Evolutionary conservation across 306 rosid species (phyloP).

Genomic region (Quercus bicolor): DNA sequence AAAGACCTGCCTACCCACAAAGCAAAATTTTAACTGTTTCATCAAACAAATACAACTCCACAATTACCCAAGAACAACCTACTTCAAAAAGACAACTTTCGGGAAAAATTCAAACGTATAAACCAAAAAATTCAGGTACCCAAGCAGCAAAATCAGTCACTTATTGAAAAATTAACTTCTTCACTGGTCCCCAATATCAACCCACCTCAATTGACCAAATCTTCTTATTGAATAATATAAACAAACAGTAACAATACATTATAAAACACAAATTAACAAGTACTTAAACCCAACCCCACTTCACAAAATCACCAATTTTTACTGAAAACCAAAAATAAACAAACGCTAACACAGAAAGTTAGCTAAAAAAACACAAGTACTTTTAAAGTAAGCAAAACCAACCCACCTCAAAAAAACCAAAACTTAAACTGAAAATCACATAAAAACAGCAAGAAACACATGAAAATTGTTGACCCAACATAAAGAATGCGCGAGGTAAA

Average conservation of each 20-base stretch:
- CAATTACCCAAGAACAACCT: constrained; percentile 6
- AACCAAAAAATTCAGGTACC: neutral
- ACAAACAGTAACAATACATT: constrained; percentile 2
- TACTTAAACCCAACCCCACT: constrained; percentile 25
- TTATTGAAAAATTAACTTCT: constrained; percentile 2
- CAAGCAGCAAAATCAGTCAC: neutral
- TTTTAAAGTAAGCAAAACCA: neutral
- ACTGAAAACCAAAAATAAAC: neutral
- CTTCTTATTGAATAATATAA: constrained; percentile 16
- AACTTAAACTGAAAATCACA: neutral
- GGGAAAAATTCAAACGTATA: neutral
- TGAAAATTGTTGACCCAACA: neutral
- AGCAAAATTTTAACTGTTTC: neutral
- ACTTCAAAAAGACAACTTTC: neutral
- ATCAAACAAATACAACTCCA: constrained; percentile 9
- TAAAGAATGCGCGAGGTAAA: neutral
- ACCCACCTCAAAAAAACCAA: neutral
- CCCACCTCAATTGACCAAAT: constrained; percentile 35
- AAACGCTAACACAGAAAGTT: neutral
- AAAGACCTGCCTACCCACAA: neutral
- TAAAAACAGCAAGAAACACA: neutral
- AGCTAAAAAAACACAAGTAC: neutral
- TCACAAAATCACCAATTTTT: constrained; percentile 13
- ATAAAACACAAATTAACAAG: constrained; percentile 12
- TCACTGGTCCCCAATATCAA: constrained; percentile 17